These are phyloP conservation scores for thale cress (Arabidopsis thaliana) DNA, from an alignment of 345 rosid species.

Conservation along the genomic window DNA sequence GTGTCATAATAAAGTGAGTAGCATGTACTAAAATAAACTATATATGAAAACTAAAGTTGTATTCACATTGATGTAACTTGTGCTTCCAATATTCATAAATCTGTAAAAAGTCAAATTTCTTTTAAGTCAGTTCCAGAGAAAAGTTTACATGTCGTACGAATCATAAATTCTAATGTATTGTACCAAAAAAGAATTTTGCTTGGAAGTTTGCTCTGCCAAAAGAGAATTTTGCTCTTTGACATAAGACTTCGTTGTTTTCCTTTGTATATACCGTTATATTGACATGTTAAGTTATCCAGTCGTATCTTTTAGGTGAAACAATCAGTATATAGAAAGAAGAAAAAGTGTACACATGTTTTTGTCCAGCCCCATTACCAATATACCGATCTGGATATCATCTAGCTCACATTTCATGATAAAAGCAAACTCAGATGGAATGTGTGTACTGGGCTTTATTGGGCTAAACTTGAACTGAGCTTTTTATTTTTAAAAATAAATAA, in stretches of 20 bases:
- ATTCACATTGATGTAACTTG: constrained; percentile 39
- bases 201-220: constrained; percentile 9
- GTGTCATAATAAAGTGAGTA: constrained; percentile 35
- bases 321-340: neutral
- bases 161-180: constrained; percentile 18
- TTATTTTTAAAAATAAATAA: too few relatives aligned
- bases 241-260: neutral
- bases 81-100: constrained; percentile 29
- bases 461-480: constrained; percentile 8
- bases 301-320: constrained; percentile 16
- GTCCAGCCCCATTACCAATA: neutral
- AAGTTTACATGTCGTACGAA: constrained; percentile 33
- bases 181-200: constrained; percentile 3
- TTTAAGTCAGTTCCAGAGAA: constrained; percentile 32
- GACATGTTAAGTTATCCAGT: constrained; percentile 8
- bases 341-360: constrained; percentile 6
- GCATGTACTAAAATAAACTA: constrained; percentile 22
- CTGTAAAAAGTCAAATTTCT: constrained; percentile 31
- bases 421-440: neutral
- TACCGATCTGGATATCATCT: neutral
- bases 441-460: constrained; percentile 33
- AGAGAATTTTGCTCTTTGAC: constrained; percentile 19
- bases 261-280: constrained; percentile 14
- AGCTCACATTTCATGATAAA: constrained; percentile 8
- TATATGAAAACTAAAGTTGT: constrained; percentile 15